phyloP scores from a whole-genome alignment of 768 basidiomycete species.

The Brasilioporus rufonigricans region DNA sequence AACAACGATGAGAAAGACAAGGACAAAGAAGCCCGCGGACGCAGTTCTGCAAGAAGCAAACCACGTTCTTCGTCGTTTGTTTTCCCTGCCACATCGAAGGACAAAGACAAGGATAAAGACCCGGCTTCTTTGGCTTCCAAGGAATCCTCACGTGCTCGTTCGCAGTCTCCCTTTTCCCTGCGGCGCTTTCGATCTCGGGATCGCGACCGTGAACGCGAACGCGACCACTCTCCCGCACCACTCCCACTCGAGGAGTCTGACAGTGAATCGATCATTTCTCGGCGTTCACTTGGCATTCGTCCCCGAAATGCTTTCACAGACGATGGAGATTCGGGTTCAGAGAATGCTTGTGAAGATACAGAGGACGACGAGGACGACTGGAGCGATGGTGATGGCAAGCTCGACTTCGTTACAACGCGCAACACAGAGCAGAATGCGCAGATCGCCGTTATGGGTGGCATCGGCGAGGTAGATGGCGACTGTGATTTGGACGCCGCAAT shows the following conservation, averaged over 20 bases:
- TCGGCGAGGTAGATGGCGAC: conserved; percentile 37
- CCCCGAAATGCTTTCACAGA: conserved; percentile 65
- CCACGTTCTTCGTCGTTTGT: conserved; percentile 51
- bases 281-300: conserved; percentile 41
- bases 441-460: conserved; percentile 31
- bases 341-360: conserved; percentile 44
- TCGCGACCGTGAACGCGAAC: conserved; percentile 41
- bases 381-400: conserved; percentile 52
- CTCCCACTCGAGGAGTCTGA: conserved; percentile 58
- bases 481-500: conserved; percentile 51
- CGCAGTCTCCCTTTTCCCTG: conserved; percentile 78
- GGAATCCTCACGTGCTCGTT: conserved; percentile 60
- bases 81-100: conserved; percentile 33
- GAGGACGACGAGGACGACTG: conserved; percentile 61
- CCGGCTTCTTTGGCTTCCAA: conserved; percentile 43
- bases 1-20: conserved; percentile 38
- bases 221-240: conserved; percentile 55
- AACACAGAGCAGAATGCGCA: conserved; percentile 87
- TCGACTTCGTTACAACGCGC: conserved; percentile 79
- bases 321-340: conserved; percentile 64
- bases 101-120: conserved; percentile 34
- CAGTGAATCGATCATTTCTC: conserved; percentile 36
- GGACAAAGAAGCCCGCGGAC: conserved; percentile 53
- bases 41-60: conserved; percentile 42
- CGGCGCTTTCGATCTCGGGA: conserved; percentile 61